Conservation (phyloP, 1,139 yeast species). For the Kurtzmaniella natalensis region DNA sequence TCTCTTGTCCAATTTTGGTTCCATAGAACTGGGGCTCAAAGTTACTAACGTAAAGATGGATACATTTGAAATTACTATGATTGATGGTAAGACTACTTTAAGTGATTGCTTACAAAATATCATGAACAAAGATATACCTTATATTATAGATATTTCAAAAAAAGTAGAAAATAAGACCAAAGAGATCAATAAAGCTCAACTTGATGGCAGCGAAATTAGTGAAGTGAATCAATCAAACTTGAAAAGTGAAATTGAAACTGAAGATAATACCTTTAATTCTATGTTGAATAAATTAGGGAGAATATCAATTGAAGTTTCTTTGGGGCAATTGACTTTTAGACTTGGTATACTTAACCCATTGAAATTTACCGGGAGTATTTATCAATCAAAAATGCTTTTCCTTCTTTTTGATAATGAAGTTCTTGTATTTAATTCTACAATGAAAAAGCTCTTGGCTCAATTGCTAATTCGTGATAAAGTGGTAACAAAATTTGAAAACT, state of each 20-base stretch:
- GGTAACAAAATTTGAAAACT: slow-evolving; percentile 21
- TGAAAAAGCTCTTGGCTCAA: slow-evolving; percentile 19
- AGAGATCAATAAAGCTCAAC: too few species aligned
- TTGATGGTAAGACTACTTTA: slow-evolving; percentile 9
- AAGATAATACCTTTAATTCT: background rate
- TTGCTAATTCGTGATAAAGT: slow-evolving; percentile 6
- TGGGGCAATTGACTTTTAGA: slow-evolving; percentile 20
- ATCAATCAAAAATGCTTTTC: slow-evolving; percentile 15
- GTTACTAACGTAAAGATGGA: slow-evolving; percentile 10
- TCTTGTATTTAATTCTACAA: slow-evolving; percentile 15
- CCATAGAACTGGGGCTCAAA: slow-evolving; percentile 13
- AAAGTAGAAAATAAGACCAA: too few species aligned
- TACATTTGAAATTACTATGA: slow-evolving; percentile 13
- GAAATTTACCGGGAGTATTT: slow-evolving; percentile 13
- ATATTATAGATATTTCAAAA: slow-evolving; percentile 10
- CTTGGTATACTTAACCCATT: slow-evolving; percentile 19
- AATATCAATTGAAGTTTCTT: slow-evolving; percentile 16
- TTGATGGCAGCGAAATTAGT: too few species aligned
- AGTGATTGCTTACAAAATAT: slow-evolving; percentile 9
- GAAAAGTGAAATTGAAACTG: background rate
- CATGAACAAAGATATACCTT: slow-evolving; percentile 18
- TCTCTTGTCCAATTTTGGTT: slow-evolving; percentile 15
- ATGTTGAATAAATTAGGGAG: slow-evolving; percentile 11
- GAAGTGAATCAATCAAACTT: background rate
- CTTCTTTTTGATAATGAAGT: slow-evolving; percentile 14